phyloP scores from a whole-genome alignment of 1,139 yeast species.

The Hemisphaericaspora xylanilytica region DNA sequence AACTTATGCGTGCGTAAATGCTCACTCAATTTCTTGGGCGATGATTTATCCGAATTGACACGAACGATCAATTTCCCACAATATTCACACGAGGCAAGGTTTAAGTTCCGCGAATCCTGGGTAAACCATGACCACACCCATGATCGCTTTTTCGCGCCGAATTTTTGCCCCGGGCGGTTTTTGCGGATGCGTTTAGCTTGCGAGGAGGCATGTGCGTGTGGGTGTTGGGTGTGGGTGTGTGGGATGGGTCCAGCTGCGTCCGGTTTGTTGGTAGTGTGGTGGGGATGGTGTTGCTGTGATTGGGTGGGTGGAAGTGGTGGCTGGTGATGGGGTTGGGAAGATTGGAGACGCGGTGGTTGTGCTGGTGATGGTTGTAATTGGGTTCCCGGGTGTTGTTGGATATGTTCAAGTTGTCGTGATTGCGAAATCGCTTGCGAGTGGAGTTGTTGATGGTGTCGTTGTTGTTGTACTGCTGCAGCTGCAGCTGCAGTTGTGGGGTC shows the following conservation, averaged over 20 bases:
- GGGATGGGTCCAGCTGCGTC: too few species aligned
- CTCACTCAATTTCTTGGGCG: constrained; percentile 58
- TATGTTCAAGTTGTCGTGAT: background rate
- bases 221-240: too few species aligned
- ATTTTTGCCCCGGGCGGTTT: constrained; percentile 50
- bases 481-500: constrained; percentile 15
- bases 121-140: constrained; percentile 66
- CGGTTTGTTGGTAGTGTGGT: too few species aligned
- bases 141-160: constrained; percentile 57
- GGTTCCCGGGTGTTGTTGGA: constrained; percentile 14
- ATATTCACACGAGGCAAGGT: constrained; percentile 53
- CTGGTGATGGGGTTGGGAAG: constrained; percentile 9
- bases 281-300: too few species aligned
- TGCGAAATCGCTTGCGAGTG: constrained; percentile 2
- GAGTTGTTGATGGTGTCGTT: constrained; percentile 18
- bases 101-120: constrained; percentile 48
- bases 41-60: constrained; percentile 53
- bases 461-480: constrained; percentile 17
- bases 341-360: constrained; percentile 8
- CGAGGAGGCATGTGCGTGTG: too few species aligned
- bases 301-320: too few species aligned
- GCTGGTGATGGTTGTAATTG: constrained; percentile 16
- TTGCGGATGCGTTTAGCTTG: constrained; percentile 27
- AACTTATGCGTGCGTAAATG: constrained; percentile 57
- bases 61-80: constrained; percentile 51